Evolutionary conservation across 768 basidiomycete species (phyloP).

Genomic region (Naganishia antarctica): DNA sequence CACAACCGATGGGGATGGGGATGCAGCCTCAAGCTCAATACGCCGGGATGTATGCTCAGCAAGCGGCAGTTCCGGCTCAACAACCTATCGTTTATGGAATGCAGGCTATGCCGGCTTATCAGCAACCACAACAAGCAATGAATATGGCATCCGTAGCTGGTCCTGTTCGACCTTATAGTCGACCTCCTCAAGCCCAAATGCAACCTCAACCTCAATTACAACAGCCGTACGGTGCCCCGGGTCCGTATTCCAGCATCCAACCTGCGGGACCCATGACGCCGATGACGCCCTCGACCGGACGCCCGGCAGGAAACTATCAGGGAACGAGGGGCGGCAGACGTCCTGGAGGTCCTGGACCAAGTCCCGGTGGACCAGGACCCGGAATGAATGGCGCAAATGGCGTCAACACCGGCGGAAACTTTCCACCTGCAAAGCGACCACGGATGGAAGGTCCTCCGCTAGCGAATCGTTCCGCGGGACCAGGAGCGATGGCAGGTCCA

Average conservation of each 20-base stretch:
- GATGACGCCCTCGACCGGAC: background rate
- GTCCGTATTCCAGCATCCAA: constrained; percentile 1
- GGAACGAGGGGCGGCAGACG: constrained; percentile 17
- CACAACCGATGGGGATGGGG: background rate
- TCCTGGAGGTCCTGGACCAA: background rate
- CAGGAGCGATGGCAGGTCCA: constrained; percentile 18
- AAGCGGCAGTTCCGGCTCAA: constrained; percentile 2
- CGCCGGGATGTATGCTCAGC: constrained; percentile 8
- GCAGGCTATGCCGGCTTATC: constrained; percentile 2
- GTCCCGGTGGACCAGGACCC: constrained; percentile 8
- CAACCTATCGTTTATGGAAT: constrained; percentile 12
- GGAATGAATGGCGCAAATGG: constrained; percentile 1
- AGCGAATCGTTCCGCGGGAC: constrained; percentile 3
- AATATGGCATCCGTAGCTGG: background rate
- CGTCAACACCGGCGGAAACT: constrained; percentile 9
- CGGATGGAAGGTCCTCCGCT: constrained; percentile 69
- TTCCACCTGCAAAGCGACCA: constrained; percentile 82
- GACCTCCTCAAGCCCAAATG: constrained; percentile 1
- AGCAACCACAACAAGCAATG: constrained; percentile 16
- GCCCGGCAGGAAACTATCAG: constrained; percentile 1
- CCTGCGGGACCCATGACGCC: constrained; percentile 14
- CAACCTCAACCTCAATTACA: constrained; percentile 10
- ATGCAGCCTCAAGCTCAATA: constrained; percentile 4
- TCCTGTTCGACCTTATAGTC: constrained; percentile 13
- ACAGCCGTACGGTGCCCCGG: constrained; percentile 5